Evolutionary conservation across 768 basidiomycete species (phyloP).

Genomic region (Russula foetens): DNA sequence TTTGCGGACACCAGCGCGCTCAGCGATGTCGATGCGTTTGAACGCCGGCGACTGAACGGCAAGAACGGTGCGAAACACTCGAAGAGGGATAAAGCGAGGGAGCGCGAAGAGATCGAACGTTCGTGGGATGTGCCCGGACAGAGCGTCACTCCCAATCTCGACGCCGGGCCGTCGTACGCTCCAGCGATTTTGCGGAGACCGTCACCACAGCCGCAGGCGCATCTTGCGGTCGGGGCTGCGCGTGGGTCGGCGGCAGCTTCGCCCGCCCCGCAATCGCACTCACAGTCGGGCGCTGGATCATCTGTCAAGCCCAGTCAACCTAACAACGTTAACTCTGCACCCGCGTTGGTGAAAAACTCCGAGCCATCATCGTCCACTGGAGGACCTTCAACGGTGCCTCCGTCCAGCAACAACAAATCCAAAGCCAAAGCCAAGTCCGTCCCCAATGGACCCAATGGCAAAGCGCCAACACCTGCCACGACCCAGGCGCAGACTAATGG

Average conservation of each 20-base stretch:
- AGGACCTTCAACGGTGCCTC: neutral
- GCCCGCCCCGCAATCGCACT: too few species aligned
- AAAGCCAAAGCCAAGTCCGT: constrained; percentile 6
- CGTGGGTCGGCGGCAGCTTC: too few species aligned
- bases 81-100: constrained; percentile 29
- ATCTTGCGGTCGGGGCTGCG: too few species aligned
- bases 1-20: too few species aligned
- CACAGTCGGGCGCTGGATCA: too few species aligned
- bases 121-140: constrained; percentile 54
- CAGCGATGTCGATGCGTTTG: constrained; percentile 57
- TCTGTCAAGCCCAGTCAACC: neutral
- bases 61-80: constrained; percentile 23
- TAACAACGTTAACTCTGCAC: neutral
- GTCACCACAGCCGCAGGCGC: neutral
- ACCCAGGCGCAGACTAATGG: neutral
- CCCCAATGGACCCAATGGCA: constrained; percentile 7
- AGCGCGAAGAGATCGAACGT: constrained; percentile 45
- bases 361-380: neutral
- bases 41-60: too few species aligned
- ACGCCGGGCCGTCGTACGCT: neutral
- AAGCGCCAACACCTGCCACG: too few species aligned
- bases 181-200: neutral
- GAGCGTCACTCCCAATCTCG: neutral
- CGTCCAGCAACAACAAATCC: too few species aligned
- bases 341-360: neutral